A percentile compares a stretch with the other conserved stretches of the same genome.
These are phyloP conservation scores for Paraurostyla sp. DNA, from an alignment of 73 alveolate genomes.

Conservation along the genomic window DNA sequence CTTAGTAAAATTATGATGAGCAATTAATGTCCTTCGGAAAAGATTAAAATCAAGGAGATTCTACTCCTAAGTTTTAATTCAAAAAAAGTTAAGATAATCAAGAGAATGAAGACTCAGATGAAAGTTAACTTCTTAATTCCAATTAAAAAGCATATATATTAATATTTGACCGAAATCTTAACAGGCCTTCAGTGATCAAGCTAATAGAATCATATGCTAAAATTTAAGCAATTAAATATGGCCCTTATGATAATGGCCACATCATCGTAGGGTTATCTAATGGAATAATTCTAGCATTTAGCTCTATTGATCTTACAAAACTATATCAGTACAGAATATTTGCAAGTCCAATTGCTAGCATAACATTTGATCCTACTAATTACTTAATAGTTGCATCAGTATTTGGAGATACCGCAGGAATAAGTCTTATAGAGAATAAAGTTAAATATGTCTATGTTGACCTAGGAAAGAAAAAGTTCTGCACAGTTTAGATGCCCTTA, in stretches of 20 bases:
- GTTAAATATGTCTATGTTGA: slow-evolving; percentile 21
- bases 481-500: slow-evolving; percentile 6
- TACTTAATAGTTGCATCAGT: not conserved
- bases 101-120: not conserved
- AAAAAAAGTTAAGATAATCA: not conserved
- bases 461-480: not conserved
- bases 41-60: not conserved
- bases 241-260: slow-evolving; percentile 49
- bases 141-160: not conserved
- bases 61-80: not conserved
- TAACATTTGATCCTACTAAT: slow-evolving; percentile 17
- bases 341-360: not conserved
- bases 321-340: not conserved
- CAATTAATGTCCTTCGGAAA: not conserved
- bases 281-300: slow-evolving; percentile 17
- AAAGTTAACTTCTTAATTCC: not conserved
- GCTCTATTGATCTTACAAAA: not conserved
- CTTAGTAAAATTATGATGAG: no score
- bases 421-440: not conserved
- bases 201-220: not conserved
- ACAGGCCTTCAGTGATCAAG: not conserved
- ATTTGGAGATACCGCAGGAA: not conserved
- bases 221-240: not conserved
- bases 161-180: not conserved
- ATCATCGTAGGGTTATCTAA: slow-evolving; percentile 10